phyloP scores from a whole-genome alignment of 441 rosid species.

The Macaranga tanarius region DNA sequence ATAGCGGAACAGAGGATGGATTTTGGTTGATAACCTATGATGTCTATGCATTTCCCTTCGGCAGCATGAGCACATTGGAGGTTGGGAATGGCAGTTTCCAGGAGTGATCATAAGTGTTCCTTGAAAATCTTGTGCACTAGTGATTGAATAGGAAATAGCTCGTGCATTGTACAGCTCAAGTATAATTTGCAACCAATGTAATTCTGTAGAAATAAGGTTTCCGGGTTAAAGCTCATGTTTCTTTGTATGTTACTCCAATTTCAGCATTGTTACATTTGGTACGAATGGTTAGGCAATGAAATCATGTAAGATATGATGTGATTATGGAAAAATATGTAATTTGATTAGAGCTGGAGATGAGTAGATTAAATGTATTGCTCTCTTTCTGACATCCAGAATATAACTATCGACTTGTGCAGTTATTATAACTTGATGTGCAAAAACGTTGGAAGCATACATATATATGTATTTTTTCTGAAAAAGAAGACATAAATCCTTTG shows the following conservation, averaged over 20 bases:
- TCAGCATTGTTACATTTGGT: constrained; percentile 11
- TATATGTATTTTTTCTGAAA: neutral
- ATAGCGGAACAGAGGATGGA: neutral
- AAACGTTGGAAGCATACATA: too few relatives aligned
- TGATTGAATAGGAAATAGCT: constrained; percentile 19
- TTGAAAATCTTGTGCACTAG: constrained; percentile 11
- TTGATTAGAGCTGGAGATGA: constrained; percentile 1
- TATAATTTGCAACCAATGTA: constrained; percentile 17
- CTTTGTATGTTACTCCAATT: constrained; percentile 8
- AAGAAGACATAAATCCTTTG: neutral
- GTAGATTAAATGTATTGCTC: neutral
- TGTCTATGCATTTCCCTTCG: constrained; percentile 10
- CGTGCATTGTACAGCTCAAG: constrained; percentile 40
- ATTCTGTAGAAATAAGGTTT: constrained; percentile 22
- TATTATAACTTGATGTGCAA: neutral
- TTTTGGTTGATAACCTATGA: constrained; percentile 11
- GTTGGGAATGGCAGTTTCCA: constrained; percentile 13
- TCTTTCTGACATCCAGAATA: neutral
- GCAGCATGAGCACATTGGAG: neutral
- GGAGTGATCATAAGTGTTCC: constrained; percentile 21
- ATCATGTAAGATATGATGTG: constrained; percentile 16
- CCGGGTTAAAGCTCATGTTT: constrained; percentile 2
- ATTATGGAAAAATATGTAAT: constrained; percentile 3
- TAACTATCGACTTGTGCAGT: neutral
- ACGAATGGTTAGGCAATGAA: constrained; percentile 10